Percentiles rank a stretch among this genome's conserved stretches.
Conservation (phyloP, 2,329 filamentous ascomycete species). For the Fusarium fujikuroi region DNA sequence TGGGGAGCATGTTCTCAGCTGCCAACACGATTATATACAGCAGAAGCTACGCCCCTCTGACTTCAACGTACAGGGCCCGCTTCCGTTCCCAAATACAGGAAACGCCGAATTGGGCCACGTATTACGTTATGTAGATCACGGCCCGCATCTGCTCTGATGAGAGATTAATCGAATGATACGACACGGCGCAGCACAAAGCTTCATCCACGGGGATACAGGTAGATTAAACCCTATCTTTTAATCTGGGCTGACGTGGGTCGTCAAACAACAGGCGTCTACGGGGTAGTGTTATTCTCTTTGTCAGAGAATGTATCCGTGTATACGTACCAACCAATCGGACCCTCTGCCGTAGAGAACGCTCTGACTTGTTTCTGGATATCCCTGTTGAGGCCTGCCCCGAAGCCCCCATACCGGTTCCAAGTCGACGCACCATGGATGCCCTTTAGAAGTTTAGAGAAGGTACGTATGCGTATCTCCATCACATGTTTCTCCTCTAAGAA, state of each 20-base stretch:
- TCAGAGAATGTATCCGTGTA: background rate
- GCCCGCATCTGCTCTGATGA: background rate
- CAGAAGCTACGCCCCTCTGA: too few species aligned
- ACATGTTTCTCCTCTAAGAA: background rate
- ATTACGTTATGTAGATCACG: background rate
- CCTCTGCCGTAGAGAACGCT: background rate
- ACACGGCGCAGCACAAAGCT: background rate
- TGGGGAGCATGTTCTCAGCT: background rate
- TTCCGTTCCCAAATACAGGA: background rate
- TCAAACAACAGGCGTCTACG: background rate
- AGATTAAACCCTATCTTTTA: background rate
- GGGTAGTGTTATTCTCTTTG: background rate
- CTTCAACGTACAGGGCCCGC: too few species aligned
- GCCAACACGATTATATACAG: too few species aligned
- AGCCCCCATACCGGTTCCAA: background rate
- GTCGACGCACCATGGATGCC: background rate
- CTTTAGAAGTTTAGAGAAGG: background rate
- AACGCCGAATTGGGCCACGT: background rate
- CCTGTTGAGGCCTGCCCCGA: background rate
- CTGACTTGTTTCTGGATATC: background rate
- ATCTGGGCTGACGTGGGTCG: background rate
- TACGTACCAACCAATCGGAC: background rate
- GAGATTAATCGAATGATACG: background rate
- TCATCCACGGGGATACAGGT: background rate
- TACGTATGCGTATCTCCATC: background rate